A percentile compares a stretch with the other conserved stretches of the same genome.
Conservation (phyloP, 352 stramenopile genomes). For the Phytopythium boreale region DNA sequence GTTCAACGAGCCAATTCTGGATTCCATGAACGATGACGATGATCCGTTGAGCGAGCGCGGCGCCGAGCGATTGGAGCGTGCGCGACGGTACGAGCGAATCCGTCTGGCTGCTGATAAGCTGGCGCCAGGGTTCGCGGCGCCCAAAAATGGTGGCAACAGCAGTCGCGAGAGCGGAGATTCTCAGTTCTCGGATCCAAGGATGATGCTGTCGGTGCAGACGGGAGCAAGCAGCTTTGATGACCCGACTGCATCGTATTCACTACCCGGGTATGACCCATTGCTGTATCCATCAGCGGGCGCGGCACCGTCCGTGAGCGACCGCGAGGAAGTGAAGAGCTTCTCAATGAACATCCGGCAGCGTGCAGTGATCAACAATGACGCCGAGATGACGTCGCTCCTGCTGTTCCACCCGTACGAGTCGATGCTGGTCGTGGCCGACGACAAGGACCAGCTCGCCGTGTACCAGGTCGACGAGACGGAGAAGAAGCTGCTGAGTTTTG, state of each 20-base stretch:
- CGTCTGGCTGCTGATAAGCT: constrained; percentile 51
- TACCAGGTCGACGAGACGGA: constrained; percentile 94
- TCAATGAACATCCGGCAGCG: constrained; percentile 89
- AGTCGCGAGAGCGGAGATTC: background rate
- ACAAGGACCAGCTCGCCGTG: constrained; percentile 92
- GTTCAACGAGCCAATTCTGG: constrained; percentile 75
- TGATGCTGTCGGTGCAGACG: background rate
- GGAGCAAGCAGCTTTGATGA: constrained; percentile 3
- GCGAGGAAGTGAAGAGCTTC: constrained; percentile 73
- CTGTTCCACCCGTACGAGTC: constrained; percentile 96
- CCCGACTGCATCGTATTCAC: background rate
- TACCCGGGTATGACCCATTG: constrained; percentile 1
- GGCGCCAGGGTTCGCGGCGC: constrained; percentile 52
- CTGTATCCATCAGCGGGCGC: constrained; percentile 1
- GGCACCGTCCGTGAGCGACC: constrained; percentile 22
- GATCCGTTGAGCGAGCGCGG: constrained; percentile 77
- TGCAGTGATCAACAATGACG: constrained; percentile 90
- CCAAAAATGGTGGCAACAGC: background rate
- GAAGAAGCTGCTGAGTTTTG: constrained; percentile 77
- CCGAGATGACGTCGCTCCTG: constrained; percentile 94
- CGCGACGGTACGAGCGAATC: constrained; percentile 62
- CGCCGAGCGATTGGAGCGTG: constrained; percentile 62
- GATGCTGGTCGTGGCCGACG: constrained; percentile 94
- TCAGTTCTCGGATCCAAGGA: background rate
- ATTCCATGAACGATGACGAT: constrained; percentile 61